Evolutionary conservation across 441 rosid species (phyloP).

Genomic region (Eutrema salsugineum): DNA sequence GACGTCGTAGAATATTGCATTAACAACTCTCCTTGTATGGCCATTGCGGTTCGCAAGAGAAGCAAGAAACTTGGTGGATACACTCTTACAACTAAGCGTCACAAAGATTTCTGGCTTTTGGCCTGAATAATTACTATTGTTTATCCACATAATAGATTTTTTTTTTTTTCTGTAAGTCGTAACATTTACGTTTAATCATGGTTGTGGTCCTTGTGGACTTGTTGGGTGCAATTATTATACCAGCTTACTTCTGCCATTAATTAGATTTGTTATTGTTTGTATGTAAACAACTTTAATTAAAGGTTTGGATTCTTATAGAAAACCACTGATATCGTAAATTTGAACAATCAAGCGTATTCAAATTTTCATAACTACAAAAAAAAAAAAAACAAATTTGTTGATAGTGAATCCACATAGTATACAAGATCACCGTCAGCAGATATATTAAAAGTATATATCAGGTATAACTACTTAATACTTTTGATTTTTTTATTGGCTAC

Average conservation of each 20-base stretch:
- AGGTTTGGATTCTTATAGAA: too few relatives aligned
- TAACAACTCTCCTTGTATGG: conserved; percentile 83
- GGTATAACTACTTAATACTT: too few relatives aligned
- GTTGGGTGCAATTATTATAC: conserved; percentile 13
- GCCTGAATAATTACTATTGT: conserved; percentile 36
- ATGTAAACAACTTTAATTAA: not conserved
- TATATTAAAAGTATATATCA: too few relatives aligned
- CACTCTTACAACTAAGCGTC: conserved; percentile 87
- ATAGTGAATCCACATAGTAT: too few relatives aligned
- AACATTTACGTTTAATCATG: conserved; percentile 2
- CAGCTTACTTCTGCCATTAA: not conserved
- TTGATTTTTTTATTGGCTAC: too few relatives aligned
- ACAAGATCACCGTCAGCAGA: too few relatives aligned
- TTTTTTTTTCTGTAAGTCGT: not conserved
- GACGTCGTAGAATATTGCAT: conserved; percentile 80
- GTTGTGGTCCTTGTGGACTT: conserved; percentile 8
- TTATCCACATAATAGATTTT: not conserved
- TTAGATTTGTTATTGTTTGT: not conserved
- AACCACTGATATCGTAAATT: too few relatives aligned
- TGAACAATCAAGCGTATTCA: too few relatives aligned
- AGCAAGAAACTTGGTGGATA: conserved; percentile 83
- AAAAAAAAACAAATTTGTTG: too few relatives aligned
- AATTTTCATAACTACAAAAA: too few relatives aligned
- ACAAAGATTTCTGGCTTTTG: conserved; percentile 93
- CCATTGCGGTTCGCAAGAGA: conserved; percentile 79